phyloP scores from a whole-genome alignment of 768 basidiomycete species.

The Filobasidium floriforme region DNA sequence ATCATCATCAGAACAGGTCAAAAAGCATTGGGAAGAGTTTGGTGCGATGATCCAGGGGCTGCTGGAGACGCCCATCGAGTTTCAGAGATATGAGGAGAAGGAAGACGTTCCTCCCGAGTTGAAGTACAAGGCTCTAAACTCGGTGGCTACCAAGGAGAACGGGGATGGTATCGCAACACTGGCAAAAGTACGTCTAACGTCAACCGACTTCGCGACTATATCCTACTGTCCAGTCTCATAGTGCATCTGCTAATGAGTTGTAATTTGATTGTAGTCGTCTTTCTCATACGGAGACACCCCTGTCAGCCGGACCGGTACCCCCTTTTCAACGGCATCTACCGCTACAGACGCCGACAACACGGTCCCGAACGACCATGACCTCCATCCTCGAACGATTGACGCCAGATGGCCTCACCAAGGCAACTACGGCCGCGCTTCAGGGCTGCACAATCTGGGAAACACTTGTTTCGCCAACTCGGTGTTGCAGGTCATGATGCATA shows the following conservation, averaged over 20 bases:
- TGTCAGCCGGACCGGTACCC: not conserved
- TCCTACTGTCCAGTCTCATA: not conserved
- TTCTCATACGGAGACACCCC: not conserved
- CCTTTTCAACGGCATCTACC: not conserved
- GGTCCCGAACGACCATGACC: not conserved
- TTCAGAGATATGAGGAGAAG: constrained; percentile 2
- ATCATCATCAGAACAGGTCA: not conserved
- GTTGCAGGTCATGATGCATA: constrained; percentile 86
- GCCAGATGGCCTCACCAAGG: constrained; percentile 7
- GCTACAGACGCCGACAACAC: constrained; percentile 4
- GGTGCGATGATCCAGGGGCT: not conserved
- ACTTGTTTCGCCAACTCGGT: constrained; percentile 95
- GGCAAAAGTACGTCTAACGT: not conserved
- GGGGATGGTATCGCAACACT: not conserved
- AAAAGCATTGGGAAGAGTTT: not conserved
- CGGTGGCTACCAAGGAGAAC: not conserved
- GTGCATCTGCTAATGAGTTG: not conserved
- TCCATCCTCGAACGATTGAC: constrained; percentile 14
- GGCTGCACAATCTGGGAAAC: constrained; percentile 78
- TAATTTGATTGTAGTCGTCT: no score
- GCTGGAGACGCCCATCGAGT: not conserved
- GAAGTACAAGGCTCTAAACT: constrained; percentile 8
- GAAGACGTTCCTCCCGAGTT: not conserved
- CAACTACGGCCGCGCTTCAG: constrained; percentile 37
- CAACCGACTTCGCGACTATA: not conserved